Conservation (phyloP, 2,329 filamentous ascomycete species). For the Pseudophaeomoniella oleicola region DNA sequence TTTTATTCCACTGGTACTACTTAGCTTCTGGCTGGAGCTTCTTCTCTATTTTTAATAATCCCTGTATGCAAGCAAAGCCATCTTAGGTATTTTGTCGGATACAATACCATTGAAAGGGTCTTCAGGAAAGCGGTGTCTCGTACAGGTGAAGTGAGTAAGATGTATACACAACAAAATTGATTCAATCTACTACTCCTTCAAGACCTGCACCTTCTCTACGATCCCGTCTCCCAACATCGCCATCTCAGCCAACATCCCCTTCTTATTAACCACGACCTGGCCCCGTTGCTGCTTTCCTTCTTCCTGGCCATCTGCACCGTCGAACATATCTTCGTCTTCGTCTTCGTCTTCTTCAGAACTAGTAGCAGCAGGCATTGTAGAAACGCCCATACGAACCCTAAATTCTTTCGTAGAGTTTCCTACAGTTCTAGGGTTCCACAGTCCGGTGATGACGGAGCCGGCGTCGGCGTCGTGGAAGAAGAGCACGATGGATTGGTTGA, state of each 20-base stretch:
- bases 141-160: no score
- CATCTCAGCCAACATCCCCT: conserved; percentile 58
- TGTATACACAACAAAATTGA: no score
- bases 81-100: no score
- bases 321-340: conserved; percentile 6
- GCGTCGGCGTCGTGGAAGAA: conserved; percentile 59
- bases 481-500: conserved; percentile 49
- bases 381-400: conserved; percentile 57
- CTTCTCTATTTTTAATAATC: no score
- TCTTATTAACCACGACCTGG: conserved; percentile 51
- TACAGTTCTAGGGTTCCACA: conserved; percentile 46
- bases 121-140: no score
- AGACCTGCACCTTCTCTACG: conserved; percentile 8
- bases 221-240: conserved; percentile 33
- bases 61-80: no score
- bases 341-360: conserved; percentile 7
- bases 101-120: no score
- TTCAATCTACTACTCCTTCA: neutral
- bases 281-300: conserved; percentile 27
- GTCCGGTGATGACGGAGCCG: conserved; percentile 44
- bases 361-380: conserved; percentile 38
- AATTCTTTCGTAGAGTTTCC: conserved; percentile 39
- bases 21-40: no score
- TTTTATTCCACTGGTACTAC: no score
- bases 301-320: conserved; percentile 11